Evolutionary conservation across 1,284 basidiomycete genomes (phyloP).

Genomic region (Tilletia horrida): DNA sequence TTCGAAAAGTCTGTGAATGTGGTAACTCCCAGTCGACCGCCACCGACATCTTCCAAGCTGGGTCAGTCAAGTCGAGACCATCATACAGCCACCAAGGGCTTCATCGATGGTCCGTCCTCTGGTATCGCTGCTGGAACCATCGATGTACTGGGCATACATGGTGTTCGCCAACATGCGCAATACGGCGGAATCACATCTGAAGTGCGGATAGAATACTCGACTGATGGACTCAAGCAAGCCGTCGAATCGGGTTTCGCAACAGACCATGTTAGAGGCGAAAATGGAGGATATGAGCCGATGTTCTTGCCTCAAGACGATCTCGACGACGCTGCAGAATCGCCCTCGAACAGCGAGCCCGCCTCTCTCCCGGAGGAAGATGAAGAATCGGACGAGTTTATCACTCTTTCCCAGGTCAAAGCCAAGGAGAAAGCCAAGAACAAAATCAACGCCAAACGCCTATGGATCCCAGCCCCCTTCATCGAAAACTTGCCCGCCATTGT

Average conservation of each 20-base stretch:
- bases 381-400: neutral
- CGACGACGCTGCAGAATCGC: neutral
- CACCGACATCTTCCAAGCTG: neutral
- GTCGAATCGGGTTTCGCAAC: neutral
- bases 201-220: neutral
- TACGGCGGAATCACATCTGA: neutral
- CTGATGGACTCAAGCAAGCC: neutral
- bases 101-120: neutral
- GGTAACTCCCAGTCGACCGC: neutral
- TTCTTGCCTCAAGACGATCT: neutral
- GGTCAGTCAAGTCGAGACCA: neutral
- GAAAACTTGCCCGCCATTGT: neutral
- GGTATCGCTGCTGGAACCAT: neutral
- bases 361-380: neutral
- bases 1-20: conserved; percentile 3
- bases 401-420: neutral
- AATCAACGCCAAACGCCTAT: neutral
- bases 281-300: neutral
- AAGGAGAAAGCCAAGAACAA: conserved; percentile 3
- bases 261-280: neutral
- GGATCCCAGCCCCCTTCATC: conserved; percentile 1
- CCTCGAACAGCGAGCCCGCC: neutral
- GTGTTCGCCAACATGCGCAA: neutral
- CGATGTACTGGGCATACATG: neutral
- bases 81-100: neutral